A percentile compares a stretch with the other conserved stretches of the same genome.
These are phyloP conservation scores for Xanthoceras sorbifolium DNA, from an alignment of 345 rosid genomes.

Conservation along the genomic window DNA sequence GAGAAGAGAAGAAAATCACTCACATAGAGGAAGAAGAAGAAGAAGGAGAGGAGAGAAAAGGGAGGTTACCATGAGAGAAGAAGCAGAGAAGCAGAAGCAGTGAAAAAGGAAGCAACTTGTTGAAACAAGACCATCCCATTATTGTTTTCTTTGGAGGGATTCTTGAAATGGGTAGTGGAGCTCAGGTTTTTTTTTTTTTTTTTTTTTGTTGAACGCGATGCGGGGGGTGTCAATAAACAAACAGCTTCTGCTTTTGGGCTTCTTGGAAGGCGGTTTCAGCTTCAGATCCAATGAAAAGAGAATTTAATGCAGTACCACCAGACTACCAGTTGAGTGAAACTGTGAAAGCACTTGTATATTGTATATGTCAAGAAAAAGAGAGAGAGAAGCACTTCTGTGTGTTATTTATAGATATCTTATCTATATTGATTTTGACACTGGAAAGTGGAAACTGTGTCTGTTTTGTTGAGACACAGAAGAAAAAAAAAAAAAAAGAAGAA, in stretches of 20 bases:
- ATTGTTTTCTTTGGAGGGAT: constrained; percentile 20
- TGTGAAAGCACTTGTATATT: too few species aligned
- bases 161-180: constrained; percentile 37
- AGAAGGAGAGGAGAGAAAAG: background rate
- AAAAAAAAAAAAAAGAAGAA: too few species aligned
- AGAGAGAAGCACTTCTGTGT: too few species aligned
- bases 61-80: constrained; percentile 38
- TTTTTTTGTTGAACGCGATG: too few species aligned
- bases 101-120: constrained; percentile 30
- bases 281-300: constrained; percentile 35
- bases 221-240: background rate
- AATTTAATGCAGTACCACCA: constrained; percentile 18
- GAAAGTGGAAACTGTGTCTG: background rate
- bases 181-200: constrained; percentile 26
- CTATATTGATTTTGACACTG: background rate
- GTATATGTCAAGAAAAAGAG: too few species aligned
- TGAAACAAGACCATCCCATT: constrained; percentile 39
- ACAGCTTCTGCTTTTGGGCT: constrained; percentile 13
- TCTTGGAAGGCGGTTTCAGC: constrained; percentile 29
- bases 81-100: constrained; percentile 37
- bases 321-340: too few species aligned
- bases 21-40: too few species aligned
- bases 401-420: background rate
- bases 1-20: too few species aligned
- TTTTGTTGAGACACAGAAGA: background rate